Conservation (phyloP, 345 rosid species). For the Iberis pinnata region DNA sequence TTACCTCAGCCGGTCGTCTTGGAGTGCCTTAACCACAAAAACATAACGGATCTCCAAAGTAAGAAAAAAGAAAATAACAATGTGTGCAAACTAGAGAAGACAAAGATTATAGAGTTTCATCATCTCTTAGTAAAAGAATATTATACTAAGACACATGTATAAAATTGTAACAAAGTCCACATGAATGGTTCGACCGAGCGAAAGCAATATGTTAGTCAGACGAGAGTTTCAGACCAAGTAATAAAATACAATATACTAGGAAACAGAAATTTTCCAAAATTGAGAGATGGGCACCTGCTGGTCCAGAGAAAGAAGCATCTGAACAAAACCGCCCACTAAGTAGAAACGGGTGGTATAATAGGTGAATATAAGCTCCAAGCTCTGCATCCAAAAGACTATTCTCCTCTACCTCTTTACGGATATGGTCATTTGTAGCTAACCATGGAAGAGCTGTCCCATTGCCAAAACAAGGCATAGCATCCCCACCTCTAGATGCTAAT, state of each 20-base stretch:
- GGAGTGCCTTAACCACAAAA: constrained; percentile 46
- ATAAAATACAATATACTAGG: neutral
- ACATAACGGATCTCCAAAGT: constrained; percentile 3
- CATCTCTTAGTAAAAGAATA: too few species aligned
- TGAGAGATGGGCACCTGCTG: constrained; percentile 56
- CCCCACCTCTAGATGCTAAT: constrained; percentile 89
- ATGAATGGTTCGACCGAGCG: too few species aligned
- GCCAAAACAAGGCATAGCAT: constrained; percentile 78
- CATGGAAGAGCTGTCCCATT: constrained; percentile 90
- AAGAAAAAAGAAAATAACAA: neutral
- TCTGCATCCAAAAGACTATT: constrained; percentile 75
- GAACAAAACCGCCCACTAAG: constrained; percentile 91
- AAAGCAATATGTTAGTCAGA: too few species aligned
- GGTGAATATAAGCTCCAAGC: constrained; percentile 68
- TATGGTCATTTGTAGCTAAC: constrained; percentile 67
- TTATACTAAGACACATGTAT: too few species aligned
- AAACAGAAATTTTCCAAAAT: neutral
- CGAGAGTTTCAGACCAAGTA: constrained; percentile 3
- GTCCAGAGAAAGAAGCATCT: constrained; percentile 84
- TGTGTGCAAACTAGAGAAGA: constrained; percentile 13
- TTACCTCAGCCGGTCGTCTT: constrained; percentile 92
- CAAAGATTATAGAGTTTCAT: too few species aligned
- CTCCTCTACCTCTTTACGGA: constrained; percentile 56
- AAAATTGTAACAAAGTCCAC: too few species aligned
- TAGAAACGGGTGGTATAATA: constrained; percentile 82